Evolutionary conservation across 192 early-diverging fungal genomes (phyloP), one percentile per base, ranked within the genome.

Genomic region (Helicostylum pulchrum): DNA sequence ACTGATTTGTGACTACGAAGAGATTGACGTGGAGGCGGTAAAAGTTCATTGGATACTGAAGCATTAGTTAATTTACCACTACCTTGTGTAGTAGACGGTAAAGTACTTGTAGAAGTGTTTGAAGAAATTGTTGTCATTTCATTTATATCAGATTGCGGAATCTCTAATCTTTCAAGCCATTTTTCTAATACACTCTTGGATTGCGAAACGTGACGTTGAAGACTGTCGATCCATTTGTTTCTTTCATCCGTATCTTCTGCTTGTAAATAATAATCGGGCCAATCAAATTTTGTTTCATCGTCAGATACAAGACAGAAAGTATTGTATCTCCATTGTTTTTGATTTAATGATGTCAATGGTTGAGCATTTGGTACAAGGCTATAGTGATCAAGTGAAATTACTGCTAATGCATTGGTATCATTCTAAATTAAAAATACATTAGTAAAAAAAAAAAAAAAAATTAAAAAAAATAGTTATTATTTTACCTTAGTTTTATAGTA

Each of bases 141-240:
- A 53, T 3, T 55, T 8, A 5, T 55, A 6, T 39, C 36, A 10
- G 36, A 1, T 39, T 39, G 36, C 6, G 54, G 44, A 12, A 73
- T 51, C 10, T 73, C 72, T 9, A 73, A 60, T 10, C 66, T 43
- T 8, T 73, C 66, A 15, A 73, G 47, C 72, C 72, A 73, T 43
- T 73, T 73, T 32, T 73, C 72, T 7, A 73, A 53, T 12, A 73
- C 66, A 48, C 72, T 73, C 26, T 32, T 53, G 7, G 44, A 34
- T 44, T 48, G 45, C 7, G 19, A 42, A 12, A 73, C 15, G 39
- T 62, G 31, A 47, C 9, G 21, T 11, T 73, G 56, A 8, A 73
- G 15, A 21, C 43, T 20, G 2, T 47, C 26, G 19, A 68, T 36
- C 72, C 72, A 73, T 3, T 12, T 3, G 19, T 58, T 4, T 45